A percentile compares a stretch with the other conserved stretches of the same genome.
Conservation (phyloP, 2,329 filamentous ascomycete genomes). For the Xylariaceae sp. region DNA sequence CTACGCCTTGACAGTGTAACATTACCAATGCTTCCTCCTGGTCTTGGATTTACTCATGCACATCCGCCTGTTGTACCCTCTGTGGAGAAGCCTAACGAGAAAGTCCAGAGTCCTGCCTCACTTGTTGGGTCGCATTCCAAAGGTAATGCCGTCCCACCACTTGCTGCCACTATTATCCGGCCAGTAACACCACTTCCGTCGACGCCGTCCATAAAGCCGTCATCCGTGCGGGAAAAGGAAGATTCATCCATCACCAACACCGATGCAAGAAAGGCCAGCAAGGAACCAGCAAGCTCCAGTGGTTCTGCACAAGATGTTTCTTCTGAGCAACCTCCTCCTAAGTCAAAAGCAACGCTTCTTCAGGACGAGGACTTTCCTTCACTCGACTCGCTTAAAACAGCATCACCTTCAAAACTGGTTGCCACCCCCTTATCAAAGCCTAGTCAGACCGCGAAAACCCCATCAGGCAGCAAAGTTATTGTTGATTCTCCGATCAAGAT, state of each 20-base stretch:
- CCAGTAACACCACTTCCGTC: slow-evolving; percentile 32
- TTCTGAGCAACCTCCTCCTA: slow-evolving; percentile 37
- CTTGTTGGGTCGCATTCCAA: slow-evolving; percentile 21
- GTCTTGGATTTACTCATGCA: slow-evolving; percentile 38
- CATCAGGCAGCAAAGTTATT: slow-evolving; percentile 27
- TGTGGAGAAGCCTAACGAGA: slow-evolving; percentile 21
- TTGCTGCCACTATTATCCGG: slow-evolving; percentile 26
- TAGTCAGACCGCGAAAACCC: slow-evolving; percentile 28
- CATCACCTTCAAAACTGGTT: slow-evolving; percentile 32
- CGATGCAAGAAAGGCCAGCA: slow-evolving; percentile 41
- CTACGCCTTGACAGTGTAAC: slow-evolving; percentile 22
- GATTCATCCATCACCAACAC: slow-evolving; percentile 15
- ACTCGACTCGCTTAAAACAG: slow-evolving; percentile 43
- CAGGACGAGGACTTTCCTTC: slow-evolving; percentile 61
- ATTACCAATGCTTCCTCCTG: slow-evolving; percentile 43
- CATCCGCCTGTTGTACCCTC: slow-evolving; percentile 30
- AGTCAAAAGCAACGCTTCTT: slow-evolving; percentile 37
- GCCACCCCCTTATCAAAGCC: slow-evolving; percentile 33
- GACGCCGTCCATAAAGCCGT: slow-evolving; percentile 27
- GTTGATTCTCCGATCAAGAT: slow-evolving; percentile 24
- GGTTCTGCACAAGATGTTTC: slow-evolving; percentile 45
- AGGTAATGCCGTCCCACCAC: slow-evolving; percentile 11
- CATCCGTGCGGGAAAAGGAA: slow-evolving; percentile 23
- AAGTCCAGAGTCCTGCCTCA: slow-evolving; percentile 19
- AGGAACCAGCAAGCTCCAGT: slow-evolving; percentile 41